Conservation (phyloP, 768 basidiomycete species). For the Auricularia sp. region DNA sequence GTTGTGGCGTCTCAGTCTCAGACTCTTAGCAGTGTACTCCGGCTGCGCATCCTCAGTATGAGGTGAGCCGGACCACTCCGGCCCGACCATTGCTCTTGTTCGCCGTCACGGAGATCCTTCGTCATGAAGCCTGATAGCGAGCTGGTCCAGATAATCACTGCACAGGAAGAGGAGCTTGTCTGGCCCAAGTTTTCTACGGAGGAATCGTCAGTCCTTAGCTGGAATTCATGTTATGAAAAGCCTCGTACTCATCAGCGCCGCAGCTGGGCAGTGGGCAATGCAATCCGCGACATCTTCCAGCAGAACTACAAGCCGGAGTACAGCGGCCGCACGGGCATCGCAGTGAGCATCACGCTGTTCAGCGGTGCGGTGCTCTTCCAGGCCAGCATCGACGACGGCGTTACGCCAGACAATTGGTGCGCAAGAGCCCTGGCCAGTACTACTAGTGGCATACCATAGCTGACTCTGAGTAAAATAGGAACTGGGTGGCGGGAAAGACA, state of each 20-base stretch:
- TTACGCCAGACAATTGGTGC: neutral
- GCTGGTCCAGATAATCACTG: neutral
- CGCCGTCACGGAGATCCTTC: neutral
- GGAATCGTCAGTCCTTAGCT: neutral
- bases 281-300: neutral
- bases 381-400: neutral
- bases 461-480: neutral
- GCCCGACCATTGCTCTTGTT: too few species aligned
- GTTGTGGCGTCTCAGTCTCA: too few species aligned
- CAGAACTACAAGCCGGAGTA: neutral
- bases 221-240: neutral
- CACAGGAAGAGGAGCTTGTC: neutral
- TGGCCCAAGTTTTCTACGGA: neutral
- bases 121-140: neutral
- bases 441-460: neutral
- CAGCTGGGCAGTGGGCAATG: neutral
- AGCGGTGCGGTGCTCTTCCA: neutral
- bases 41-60: too few species aligned
- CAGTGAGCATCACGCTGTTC: neutral
- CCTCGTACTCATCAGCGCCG: neutral
- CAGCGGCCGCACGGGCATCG: neutral
- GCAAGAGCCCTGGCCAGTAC: neutral
- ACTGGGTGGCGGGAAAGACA: constrained; percentile 1
- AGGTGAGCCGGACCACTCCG: too few species aligned
- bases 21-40: too few species aligned